A percentile compares a stretch with the other conserved stretches of the same genome.
Conservation (phyloP, 2,329 filamentous ascomycete species). For the Fusarium sp. region DNA sequence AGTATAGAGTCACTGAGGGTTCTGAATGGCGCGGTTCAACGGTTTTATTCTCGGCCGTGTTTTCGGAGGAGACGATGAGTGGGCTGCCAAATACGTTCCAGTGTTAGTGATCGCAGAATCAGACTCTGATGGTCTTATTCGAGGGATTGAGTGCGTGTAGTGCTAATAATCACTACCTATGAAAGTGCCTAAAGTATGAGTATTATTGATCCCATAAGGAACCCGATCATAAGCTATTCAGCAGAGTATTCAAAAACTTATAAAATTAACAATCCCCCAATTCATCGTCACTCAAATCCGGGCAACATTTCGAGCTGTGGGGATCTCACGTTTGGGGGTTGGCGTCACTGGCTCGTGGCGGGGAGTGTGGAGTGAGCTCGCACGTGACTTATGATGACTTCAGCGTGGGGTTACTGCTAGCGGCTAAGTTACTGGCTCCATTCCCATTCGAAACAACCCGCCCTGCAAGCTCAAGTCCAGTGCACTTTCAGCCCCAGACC, state of each 20-base stretch:
- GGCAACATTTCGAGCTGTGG: neutral
- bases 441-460: conserved; percentile 27
- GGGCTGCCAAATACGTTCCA: conserved; percentile 25
- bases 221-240: neutral
- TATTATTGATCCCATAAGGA: neutral
- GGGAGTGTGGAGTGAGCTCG: neutral
- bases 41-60: conserved; percentile 38
- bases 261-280: neutral
- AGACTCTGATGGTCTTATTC: neutral
- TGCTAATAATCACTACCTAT: neutral
- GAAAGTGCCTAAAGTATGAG: too few species aligned
- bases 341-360: conserved; percentile 3
- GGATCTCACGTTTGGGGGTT: conserved; percentile 1
- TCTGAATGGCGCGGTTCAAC: conserved; percentile 41
- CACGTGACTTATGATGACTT: conserved; percentile 7
- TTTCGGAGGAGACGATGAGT: conserved; percentile 39
- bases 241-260: neutral
- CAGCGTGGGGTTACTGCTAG: conserved; percentile 11
- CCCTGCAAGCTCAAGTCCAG: conserved; percentile 10
- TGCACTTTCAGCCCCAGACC: conserved; percentile 8
- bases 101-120: neutral
- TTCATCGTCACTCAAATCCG: conserved; percentile 1
- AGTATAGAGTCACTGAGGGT: neutral
- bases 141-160: neutral
- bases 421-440: conserved; percentile 22